Percentiles rank a stretch among this genome's conserved stretches.
Conservation (phyloP, 176 grass and related monocot genomes). For the Oryza longistaminata region DNA sequence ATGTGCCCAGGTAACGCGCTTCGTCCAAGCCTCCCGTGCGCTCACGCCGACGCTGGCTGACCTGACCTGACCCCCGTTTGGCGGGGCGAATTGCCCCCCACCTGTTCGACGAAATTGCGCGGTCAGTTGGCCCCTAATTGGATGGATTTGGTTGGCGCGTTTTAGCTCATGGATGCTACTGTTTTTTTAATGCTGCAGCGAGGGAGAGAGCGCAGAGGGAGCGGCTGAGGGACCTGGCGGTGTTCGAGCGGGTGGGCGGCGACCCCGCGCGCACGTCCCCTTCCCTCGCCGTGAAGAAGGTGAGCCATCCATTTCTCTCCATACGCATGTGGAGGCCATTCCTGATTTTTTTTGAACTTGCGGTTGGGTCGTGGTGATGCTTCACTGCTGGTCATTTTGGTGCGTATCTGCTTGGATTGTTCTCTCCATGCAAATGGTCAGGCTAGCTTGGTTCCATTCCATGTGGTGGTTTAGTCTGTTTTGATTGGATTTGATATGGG, state of each 20-base stretch:
- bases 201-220: conserved; percentile 75
- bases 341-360: not conserved
- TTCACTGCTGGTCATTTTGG: conserved; percentile 4
- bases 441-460: conserved; percentile 14
- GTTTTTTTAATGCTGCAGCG: conserved; percentile 45
- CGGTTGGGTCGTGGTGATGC: not conserved
- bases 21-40: not conserved
- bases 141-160: not conserved
- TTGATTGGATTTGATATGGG: conserved; percentile 12
- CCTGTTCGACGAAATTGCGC: conserved; percentile 19
- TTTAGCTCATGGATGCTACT: conserved; percentile 10
- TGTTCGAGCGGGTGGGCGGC: conserved; percentile 66
- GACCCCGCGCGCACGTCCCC: conserved; percentile 63
- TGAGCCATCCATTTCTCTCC: conserved; percentile 36
- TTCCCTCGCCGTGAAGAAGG: conserved; percentile 83
- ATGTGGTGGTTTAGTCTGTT: conserved; percentile 31
- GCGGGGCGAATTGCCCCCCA: not conserved
- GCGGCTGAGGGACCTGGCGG: conserved; percentile 79
- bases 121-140: not conserved
- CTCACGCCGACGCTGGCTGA: not conserved
- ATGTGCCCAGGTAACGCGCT: conserved; percentile 80
- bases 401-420: conserved; percentile 23
- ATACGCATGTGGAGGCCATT: not conserved
- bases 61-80: not conserved
- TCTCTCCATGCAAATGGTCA: conserved; percentile 10